Evolutionary conservation across 208 protist species (phyloP).

Genomic region (Trichomonas vaginalis): DNA sequence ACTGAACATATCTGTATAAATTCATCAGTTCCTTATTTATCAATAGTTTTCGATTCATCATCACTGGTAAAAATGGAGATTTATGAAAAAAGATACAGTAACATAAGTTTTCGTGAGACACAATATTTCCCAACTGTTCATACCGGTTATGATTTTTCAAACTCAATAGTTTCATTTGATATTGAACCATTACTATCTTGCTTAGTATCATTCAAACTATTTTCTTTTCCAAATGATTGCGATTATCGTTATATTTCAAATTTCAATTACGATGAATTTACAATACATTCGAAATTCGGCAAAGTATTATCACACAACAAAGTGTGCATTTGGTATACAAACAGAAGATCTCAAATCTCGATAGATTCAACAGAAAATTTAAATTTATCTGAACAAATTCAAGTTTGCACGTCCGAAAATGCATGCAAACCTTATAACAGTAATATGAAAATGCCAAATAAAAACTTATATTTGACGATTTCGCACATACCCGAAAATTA

Average conservation of each 20-base stretch:
- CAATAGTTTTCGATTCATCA: background rate
- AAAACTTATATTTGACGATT: background rate
- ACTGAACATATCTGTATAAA: background rate
- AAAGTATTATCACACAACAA: background rate
- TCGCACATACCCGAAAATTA: background rate
- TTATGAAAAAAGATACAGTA: background rate
- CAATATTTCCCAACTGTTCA: background rate
- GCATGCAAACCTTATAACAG: background rate
- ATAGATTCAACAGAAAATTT: background rate
- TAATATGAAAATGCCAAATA: background rate
- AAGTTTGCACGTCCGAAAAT: background rate
- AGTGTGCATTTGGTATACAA: background rate
- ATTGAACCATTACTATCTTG: background rate
- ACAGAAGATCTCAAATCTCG: background rate
- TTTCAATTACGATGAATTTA: background rate
- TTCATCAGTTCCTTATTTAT: background rate
- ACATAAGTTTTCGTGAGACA: background rate
- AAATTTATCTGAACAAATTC: background rate
- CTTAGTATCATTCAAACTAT: background rate
- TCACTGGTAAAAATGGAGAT: background rate
- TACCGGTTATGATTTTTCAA: background rate
- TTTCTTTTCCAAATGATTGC: background rate
- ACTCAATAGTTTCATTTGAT: background rate
- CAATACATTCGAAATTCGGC: background rate
- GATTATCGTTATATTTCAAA: background rate